Conservation (phyloP, 345 rosid species). For the Aquilaria yunnanensis region DNA sequence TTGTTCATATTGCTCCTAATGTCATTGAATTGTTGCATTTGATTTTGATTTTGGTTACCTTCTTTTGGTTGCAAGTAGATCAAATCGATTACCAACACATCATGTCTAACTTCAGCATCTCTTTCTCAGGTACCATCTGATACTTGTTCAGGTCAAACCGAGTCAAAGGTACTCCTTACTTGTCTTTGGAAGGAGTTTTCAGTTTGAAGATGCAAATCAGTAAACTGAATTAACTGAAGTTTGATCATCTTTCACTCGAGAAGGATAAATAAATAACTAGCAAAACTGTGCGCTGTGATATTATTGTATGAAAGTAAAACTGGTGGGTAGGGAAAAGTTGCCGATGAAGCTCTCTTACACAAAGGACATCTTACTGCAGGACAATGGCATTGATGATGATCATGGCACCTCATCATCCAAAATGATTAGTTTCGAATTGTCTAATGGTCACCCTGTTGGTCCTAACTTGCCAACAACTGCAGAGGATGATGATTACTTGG, state of each 20-base stretch:
- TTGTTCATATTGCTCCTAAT: too few species aligned
- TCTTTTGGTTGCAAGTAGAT: too few species aligned
- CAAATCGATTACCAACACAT: too few species aligned
- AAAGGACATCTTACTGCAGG: conserved; percentile 36
- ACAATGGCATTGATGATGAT: conserved; percentile 29
- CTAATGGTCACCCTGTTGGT: conserved; percentile 53
- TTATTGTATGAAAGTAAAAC: not conserved
- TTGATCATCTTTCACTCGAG: not conserved
- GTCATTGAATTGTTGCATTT: too few species aligned
- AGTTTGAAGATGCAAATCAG: not conserved
- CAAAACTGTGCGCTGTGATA: not conserved
- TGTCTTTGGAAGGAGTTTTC: conserved; percentile 4
- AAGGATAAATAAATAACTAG: not conserved
- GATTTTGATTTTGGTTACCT: too few species aligned
- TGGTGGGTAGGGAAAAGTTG: conserved; percentile 6
- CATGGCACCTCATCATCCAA: conserved; percentile 56
- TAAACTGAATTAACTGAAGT: not conserved
- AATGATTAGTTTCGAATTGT: conserved; percentile 83
- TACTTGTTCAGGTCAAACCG: conserved; percentile 41
- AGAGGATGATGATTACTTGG: conserved; percentile 76
- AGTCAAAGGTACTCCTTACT: conserved; percentile 37
- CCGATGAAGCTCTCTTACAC: conserved; percentile 9
- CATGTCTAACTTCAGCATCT: too few species aligned
- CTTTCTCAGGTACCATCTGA: conserved; percentile 69
- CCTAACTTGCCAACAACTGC: conserved; percentile 46